Base-by-base conservation (phyloP, 2,329 filamentous ascomycete species). In the Fusarium pseudocircinatum region DNA sequence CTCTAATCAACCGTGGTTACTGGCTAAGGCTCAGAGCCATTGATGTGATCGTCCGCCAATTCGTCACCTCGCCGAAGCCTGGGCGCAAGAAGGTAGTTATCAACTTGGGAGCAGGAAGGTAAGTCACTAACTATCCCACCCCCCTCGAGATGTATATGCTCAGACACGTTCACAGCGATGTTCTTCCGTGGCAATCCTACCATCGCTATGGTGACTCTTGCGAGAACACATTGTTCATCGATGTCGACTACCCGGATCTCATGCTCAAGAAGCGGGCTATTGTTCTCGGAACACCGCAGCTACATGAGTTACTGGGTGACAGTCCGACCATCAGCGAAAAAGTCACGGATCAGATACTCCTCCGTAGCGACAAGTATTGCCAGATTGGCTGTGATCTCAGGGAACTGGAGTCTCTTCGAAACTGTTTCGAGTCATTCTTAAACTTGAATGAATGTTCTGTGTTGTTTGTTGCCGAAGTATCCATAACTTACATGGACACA, bases 61-160 rank as follows among this genome's bases (percentile, higher is more conserved):
- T 97, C 75, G 85, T 97, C n/a, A 82, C 68, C 87, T 67, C 84
- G 78, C 49, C 79, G 80, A 20, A 82, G 86, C 13, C 82, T 84
- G 24, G 40, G 12, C 85, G 85, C 37, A 91, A 88, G 71, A 97
- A 94, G 80, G 86, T 95, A 9, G 86, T 97, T 16, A 86, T 97
- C 52, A 97, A 97, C 79, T 83, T 97, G 40, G 95, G 95, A 30
- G 97, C 94, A 85, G 95, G 95, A 81, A 97, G 94, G 94, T 96
- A 83, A 89, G 92, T 87, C 36, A 30, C 37, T 57, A 36, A 37
- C 36, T 37, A 50, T 44, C 57, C 39, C 28, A 28, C 32, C 36
- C n/a, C 18, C 15, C n/a, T 32, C 24, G 16, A 26, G 49, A 37
- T 24, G 16, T 40, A 37, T n/a, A 46, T 16, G 62, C 72, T 72